phyloP scores from a whole-genome alignment of 345 rosid species.

The Eucalyptus sp. region DNA sequence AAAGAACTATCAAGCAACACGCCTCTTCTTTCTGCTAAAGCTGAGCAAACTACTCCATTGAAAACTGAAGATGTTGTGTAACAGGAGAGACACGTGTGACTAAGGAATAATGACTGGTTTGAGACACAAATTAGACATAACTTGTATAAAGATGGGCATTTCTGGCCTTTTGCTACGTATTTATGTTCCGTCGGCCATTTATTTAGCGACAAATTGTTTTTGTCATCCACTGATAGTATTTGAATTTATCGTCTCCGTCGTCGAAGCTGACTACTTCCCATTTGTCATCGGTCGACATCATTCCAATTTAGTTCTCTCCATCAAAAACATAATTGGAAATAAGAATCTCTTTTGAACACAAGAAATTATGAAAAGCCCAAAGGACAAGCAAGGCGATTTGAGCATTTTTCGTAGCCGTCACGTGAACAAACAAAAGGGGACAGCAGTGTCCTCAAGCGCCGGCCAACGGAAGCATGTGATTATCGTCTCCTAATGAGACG shows the following conservation, averaged over 20 bases:
- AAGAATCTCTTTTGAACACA: too few relatives aligned
- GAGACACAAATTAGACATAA: background rate
- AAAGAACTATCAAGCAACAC: background rate
- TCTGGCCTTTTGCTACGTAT: background rate
- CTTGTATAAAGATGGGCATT: background rate
- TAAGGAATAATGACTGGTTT: background rate
- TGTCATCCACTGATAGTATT: background rate
- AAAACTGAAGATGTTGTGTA: too few relatives aligned
- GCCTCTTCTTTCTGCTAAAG: background rate
- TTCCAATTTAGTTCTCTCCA: too few relatives aligned
- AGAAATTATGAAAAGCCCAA: background rate
- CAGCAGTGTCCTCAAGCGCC: background rate
- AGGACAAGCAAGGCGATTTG: background rate
- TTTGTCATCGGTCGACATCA: background rate
- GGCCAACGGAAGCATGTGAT: background rate
- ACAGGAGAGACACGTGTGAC: fast-evolving
- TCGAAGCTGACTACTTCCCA: background rate
- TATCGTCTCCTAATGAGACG: background rate
- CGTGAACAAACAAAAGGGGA: background rate
- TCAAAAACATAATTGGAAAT: too few relatives aligned
- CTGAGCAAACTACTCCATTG: background rate
- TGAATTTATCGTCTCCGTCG: background rate
- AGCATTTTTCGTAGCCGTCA: too few relatives aligned
- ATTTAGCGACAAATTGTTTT: background rate
- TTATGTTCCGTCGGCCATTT: background rate